These are phyloP conservation scores for Acacia confusa DNA, from an alignment of 306 rosid genomes.

Conservation along the genomic window DNA sequence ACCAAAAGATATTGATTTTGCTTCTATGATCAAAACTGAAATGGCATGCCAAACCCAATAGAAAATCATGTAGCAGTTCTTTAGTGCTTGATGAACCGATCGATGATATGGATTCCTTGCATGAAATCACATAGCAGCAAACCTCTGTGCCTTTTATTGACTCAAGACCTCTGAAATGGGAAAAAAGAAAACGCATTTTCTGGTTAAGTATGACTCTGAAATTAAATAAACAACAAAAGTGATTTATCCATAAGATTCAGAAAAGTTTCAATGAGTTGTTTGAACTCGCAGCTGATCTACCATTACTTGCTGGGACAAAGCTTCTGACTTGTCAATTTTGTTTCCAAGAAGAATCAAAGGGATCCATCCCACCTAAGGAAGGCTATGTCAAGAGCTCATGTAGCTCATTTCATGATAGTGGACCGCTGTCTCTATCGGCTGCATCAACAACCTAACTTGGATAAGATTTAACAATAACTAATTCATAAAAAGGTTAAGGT, in stretches of 20 bases:
- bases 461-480: no score
- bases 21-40: no score
- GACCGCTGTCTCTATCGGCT: constrained; percentile 92
- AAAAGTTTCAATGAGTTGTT: not conserved
- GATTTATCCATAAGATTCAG: not conserved
- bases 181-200: not conserved
- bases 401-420: constrained; percentile 81
- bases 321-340: constrained; percentile 74
- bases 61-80: constrained; percentile 55
- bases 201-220: not conserved
- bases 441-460: constrained; percentile 97
- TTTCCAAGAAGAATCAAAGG: constrained; percentile 69
- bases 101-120: constrained; percentile 78
- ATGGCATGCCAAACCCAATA: no score
- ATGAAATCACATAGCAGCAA: constrained; percentile 69
- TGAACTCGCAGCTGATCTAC: constrained; percentile 63
- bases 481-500: no score
- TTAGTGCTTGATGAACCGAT: constrained; percentile 78
- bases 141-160: constrained; percentile 57
- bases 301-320: constrained; percentile 65
- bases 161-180: constrained; percentile 58
- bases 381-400: constrained; percentile 85
- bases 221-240: not conserved
- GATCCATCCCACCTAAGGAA: constrained; percentile 58
- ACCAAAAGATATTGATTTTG: no score